These are phyloP conservation scores for Ilex aquifolium DNA, from an alignment of 257 asterid genomes.

Conservation along the genomic window DNA sequence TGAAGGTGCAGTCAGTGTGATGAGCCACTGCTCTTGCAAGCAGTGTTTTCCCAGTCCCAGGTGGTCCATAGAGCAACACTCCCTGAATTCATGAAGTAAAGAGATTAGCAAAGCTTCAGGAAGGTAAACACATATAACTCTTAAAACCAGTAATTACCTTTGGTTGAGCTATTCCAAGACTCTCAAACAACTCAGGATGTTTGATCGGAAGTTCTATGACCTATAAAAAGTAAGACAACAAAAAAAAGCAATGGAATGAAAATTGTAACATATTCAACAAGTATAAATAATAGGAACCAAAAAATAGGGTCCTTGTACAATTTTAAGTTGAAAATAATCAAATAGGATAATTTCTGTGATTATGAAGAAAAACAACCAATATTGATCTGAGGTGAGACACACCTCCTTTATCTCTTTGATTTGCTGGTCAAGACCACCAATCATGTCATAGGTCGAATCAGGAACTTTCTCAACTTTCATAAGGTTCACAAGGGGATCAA, in stretches of 20 bases:
- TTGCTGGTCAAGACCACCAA: slow-evolving; percentile 98
- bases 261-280: background rate
- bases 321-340: background rate
- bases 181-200: slow-evolving; percentile 71
- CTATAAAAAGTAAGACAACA: slow-evolving; percentile 23
- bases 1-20: slow-evolving; percentile 71
- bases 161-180: slow-evolving; percentile 79
- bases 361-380: background rate
- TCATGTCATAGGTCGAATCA: slow-evolving; percentile 97
- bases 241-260: background rate
- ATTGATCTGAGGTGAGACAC: background rate
- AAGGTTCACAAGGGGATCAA: slow-evolving; percentile 89
- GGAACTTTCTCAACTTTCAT: slow-evolving; percentile 99
- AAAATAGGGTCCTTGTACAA: background rate
- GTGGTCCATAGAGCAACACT: slow-evolving; percentile 71
- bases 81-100: slow-evolving; percentile 34
- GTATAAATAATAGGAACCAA: background rate
- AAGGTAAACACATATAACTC: slow-evolving; percentile 2
- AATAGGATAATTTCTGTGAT: background rate
- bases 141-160: slow-evolving; percentile 39
- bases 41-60: slow-evolving; percentile 71
- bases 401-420: slow-evolving; percentile 97
- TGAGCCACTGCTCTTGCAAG: slow-evolving; percentile 77
- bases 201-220: slow-evolving; percentile 74
- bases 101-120: background rate